Evolutionary conservation across 23 red algal genomes (phyloP), one percentile per base, ranked within the genome.

Genomic region (Agarophyton chilense): DNA sequence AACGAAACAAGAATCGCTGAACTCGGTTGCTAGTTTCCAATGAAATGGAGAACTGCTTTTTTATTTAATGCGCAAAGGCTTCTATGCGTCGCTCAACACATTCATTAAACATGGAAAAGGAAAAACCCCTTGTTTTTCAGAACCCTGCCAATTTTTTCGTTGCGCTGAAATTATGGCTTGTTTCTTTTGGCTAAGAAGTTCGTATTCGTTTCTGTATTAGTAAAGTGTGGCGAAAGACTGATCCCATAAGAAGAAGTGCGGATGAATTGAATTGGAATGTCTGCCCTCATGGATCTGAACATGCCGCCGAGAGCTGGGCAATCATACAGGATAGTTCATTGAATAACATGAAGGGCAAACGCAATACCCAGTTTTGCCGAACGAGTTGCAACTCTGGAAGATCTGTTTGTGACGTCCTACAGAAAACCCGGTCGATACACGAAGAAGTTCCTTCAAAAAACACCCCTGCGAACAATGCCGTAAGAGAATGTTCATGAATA

Each of bases 321-420:
- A 55, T 64, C 70, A 2, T 84, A 57, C 29, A 19, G 70, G 61
- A 45, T 46, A 6, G 40, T 84, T 21, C 82, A 87, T 49, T 75
- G 82, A 9, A 8, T 25, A 3, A 2, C 9, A 25, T 87, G 82
- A 64, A 87, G 73, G 82, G 3, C 44, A 19, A 22, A 74, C 0
- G 11, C 4, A 21, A 87, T 87, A 19, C 64, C 82, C 8, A 22
- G 77, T 40, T 11, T 43, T 21, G 12, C 67, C 22, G 33, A 19
- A 47, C 35, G 18, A 39, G 25, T 76, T 45, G 4, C 41, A 60
- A 40, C 18, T 8, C 52, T 88, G 16, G 1, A 2, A 9, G 29
- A 88, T 29, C 19, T 89, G 2, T 22, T 89, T 13, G 49, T 64
- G 24, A 32, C 77, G 25, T 46, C 84, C 3, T 77, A 89, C 47